Conservation (phyloP, 2,329 filamentous ascomycete species). For the Exophiala xenobiotica region DNA sequence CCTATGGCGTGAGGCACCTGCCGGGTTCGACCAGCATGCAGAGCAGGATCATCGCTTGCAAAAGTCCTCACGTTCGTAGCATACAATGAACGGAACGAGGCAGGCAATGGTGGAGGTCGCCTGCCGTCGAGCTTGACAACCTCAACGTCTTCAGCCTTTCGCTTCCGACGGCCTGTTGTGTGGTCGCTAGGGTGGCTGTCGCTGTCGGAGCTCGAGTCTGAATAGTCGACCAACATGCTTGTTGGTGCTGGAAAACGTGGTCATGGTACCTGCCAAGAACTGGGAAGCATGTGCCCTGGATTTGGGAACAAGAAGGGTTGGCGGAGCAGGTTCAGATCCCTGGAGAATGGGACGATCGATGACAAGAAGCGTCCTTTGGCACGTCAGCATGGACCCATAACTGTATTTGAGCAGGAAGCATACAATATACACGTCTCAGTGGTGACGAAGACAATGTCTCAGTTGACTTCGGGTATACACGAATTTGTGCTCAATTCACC, state of each 20-base stretch:
- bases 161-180: constrained; percentile 14
- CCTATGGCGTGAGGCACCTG: constrained; percentile 80
- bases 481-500: not conserved
- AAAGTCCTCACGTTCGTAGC: constrained; percentile 75
- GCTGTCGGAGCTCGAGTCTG: constrained; percentile 45
- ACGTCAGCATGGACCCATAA: constrained; percentile 8
- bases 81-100: constrained; percentile 85
- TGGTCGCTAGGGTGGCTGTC: constrained; percentile 25
- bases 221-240: constrained; percentile 61
- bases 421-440: not conserved
- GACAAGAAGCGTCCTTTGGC: constrained; percentile 2
- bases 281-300: constrained; percentile 1
- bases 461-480: constrained; percentile 3
- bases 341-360: constrained; percentile 7
- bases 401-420: not conserved
- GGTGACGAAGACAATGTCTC: constrained; percentile 24
- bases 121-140: constrained; percentile 23
- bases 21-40: constrained; percentile 83
- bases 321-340: constrained; percentile 8
- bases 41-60: constrained; percentile 73
- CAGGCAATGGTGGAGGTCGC: constrained; percentile 55
- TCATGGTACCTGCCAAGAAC: constrained; percentile 19
- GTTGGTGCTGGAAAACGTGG: constrained; percentile 4
- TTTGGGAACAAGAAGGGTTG: not conserved
- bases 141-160: constrained; percentile 31